Evolutionary conservation across 1,139 yeast species (phyloP), one percentile per base, ranked within the genome.

Genomic region (Pichia kudriavzevii): DNA sequence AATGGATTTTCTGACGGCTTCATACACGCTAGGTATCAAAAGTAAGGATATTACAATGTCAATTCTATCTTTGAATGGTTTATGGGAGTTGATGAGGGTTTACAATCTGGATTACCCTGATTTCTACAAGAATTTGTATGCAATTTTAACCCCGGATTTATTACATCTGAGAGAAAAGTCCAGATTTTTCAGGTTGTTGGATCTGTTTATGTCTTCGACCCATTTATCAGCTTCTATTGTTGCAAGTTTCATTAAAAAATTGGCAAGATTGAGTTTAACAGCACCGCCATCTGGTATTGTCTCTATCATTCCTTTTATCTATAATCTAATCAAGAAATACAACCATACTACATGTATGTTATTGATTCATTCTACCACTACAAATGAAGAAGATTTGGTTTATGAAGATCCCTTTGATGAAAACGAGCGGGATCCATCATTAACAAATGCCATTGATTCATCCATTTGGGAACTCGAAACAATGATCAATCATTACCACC

Each of bases 391-490:
- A 22, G 47, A 44, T n/a, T 58, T 55, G 53, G 48, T 51, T 10
- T 58, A 52, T 28, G 53, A 49, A 4, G 98, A 91, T 52, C 82
- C 94, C 3, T 91, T 72, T 54, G 66, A 81, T 45, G 61, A 65
- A 24, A 41, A 58, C 1, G 94, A 82, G 50, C 37, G 43, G 1
- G 85, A 91, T 53, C 98, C 98, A 2, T 66, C 81, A 40, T 64
- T 70, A 41, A 81, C 96, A 1, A 65, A 73, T 21, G 97, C 98
- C 2, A 64, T 88, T 28, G 79, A 72, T 7, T 82, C 95, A 2
- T 87, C 97, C 0, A 60, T 88, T 30, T 91, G 98, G 98, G 98
- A 91, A 57, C 56, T 91, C 40, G 85, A 82, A 43, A 69, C 94
- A 0, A 76, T 79, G 67, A 43, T 45, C 30, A 61, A 72, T n/a